These are phyloP conservation scores for Dentipellis sp. DNA, from an alignment of 768 basidiomycete genomes.

Conservation along the genomic window DNA sequence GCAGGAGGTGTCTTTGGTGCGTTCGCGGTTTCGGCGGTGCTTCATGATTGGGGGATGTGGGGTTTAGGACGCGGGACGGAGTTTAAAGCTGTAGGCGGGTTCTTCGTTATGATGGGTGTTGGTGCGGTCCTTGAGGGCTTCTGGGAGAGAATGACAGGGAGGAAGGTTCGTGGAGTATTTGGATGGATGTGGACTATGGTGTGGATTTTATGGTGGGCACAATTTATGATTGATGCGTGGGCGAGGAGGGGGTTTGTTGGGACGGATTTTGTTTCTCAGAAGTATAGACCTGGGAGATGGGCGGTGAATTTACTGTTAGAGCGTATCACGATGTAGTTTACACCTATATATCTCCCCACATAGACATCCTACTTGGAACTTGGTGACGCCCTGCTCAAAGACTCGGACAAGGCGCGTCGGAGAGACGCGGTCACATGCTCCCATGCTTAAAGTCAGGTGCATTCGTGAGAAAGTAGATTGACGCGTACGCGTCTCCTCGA, in stretches of 20 bases:
- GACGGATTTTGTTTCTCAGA: background rate
- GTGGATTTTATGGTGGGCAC: slow-evolving; percentile 39
- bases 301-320: background rate
- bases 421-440: too few relatives aligned
- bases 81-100: slow-evolving; percentile 31
- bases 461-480: too few relatives aligned
- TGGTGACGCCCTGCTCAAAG: too few relatives aligned
- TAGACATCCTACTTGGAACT: too few relatives aligned
- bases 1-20: slow-evolving; percentile 43
- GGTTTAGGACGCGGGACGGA: slow-evolving; percentile 49
- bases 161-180: slow-evolving; percentile 33
- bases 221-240: slow-evolving; percentile 2
- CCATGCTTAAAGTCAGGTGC: too few relatives aligned
- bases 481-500: too few relatives aligned
- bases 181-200: slow-evolving; percentile 44
- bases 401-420: too few relatives aligned
- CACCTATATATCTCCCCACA: background rate
- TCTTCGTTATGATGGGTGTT: slow-evolving; percentile 49
- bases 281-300: background rate
- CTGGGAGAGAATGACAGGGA: slow-evolving; percentile 37
- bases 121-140: slow-evolving; percentile 40
- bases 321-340: background rate
- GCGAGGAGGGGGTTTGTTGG: slow-evolving; percentile 1
- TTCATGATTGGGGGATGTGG: slow-evolving; percentile 52
- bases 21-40: slow-evolving; percentile 48